Percentiles rank a stretch among this genome's conserved stretches.
These are phyloP conservation scores for Taphrina pruni DNA, from an alignment of 1,139 yeast genomes.

Conservation along the genomic window DNA sequence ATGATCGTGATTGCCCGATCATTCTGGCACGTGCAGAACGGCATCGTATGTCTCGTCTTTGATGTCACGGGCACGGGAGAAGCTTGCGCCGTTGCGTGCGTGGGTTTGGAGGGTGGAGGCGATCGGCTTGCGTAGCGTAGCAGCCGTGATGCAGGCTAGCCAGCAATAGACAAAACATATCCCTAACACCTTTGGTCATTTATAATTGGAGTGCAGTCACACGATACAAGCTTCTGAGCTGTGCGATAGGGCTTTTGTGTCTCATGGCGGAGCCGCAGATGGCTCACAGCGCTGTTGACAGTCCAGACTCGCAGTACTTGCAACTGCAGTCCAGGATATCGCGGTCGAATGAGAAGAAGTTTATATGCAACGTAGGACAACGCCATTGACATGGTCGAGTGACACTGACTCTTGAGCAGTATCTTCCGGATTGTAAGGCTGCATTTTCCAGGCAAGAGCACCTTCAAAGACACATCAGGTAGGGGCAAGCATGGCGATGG, in stretches of 20 bases:
- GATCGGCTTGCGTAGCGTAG: slow-evolving; percentile 1
- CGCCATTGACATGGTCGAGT: not conserved
- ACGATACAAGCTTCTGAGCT: no score
- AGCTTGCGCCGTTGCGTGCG: not conserved
- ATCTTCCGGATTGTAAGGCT: slow-evolving; percentile 77
- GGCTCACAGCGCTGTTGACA: slow-evolving; percentile 13
- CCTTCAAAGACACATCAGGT: slow-evolving; percentile 77
- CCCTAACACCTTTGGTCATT: no score
- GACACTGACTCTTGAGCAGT: slow-evolving; percentile 5
- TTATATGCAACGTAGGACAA: slow-evolving; percentile 17
- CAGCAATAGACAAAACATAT: not conserved
- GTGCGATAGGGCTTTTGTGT: not conserved
- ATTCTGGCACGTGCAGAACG: not conserved
- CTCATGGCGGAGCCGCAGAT: slow-evolving; percentile 21
- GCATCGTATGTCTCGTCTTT: not conserved
- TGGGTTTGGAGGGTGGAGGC: slow-evolving; percentile 2
- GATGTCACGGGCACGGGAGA: not conserved
- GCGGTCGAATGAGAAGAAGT: slow-evolving; percentile 31
- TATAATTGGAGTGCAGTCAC: no score
- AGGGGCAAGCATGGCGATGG: slow-evolving; percentile 5
- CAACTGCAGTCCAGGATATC: slow-evolving; percentile 17
- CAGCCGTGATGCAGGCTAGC: not conserved
- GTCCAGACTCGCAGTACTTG: slow-evolving; percentile 19
- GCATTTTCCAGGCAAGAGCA: slow-evolving; percentile 88
- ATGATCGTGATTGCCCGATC: not conserved